Base-by-base conservation (phyloP, 1,139 yeast species). In the Kodamaea sp. region DNA sequence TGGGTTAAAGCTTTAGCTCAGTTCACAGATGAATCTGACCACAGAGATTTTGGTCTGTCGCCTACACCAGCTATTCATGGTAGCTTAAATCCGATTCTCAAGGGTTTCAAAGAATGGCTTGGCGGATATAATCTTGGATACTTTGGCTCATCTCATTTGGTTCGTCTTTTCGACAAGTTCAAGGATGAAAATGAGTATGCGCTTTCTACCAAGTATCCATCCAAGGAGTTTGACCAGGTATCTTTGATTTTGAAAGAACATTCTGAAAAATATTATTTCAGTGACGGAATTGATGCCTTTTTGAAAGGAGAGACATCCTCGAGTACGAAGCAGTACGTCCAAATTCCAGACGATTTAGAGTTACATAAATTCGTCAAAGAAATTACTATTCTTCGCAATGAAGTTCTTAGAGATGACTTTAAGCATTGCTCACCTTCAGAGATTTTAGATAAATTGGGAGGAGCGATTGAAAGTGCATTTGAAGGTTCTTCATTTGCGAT, bases 281-380 rank as follows among this genome's bases (percentile, higher is more conserved):
- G 30, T 3, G 33, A 22, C 8, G 26, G 19, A 6, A 19, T 37
- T 10, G 37, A 33, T 14, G 20, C 25, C 7, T 14, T 29, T 4
- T 13, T 16, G 15, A 11, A n/a, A 14, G 19, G 14, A 14, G n/a
- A 22, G 7, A 7, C 24, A 5, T 5, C 5, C 6, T 5, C 24
- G 10, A 7, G n/a, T 11, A 10, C 14, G 9, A 32, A 32, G 26
- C 26, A 26, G 4, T 52, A 51, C 31, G 32, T 36, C 4, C 58
- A 51, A 32, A 51, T 54, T 15, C 61, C 61, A 1, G 60, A 53
- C 13, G 47, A 55, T 4, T 39, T 56, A 15, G 45, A 43, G 15
- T 35, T 57, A 25, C 53, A 54, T 28, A 43, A 34, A 5, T 53
- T 47, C 28, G 39, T 35, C 4, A 29, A 33, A 2, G 50, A 51